Base-by-base conservation (phyloP, 805 yeast species). In the Sungouiella thailandica region DNA sequence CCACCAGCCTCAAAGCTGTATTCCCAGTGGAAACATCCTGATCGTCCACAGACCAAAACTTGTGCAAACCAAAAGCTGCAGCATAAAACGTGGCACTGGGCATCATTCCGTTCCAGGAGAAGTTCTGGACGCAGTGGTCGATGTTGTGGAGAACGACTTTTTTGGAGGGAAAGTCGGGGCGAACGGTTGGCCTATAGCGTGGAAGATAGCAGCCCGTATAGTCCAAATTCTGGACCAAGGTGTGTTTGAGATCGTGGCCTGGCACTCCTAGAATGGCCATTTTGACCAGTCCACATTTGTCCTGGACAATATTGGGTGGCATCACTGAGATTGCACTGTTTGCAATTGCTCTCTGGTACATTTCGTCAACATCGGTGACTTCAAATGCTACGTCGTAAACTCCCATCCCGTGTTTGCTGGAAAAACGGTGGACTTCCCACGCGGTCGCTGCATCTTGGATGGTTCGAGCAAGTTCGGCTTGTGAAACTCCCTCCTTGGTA, bases 1-100 rank as follows among this genome's bases (percentile, higher is more conserved):
- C 95, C 16, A 78, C 73, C 9, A 94, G 81, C 35, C 74, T 68
- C 36, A 85, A 69, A 0, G 93, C 83, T 2, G 88, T 74, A 44
- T 62, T 76, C 34, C 74, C 76, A 0, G 95, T 84, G 32, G 71
- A 68, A n/a, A 86, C 74, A 43, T 80, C 83, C 29, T 65, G 67
- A 42, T 86, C 95, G 53, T 84, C 95, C 9, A 83, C 94, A 1
- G 90, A 80, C 93, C 94, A 83, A 53, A 76, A 85, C 50, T 77
- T 67, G 45, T 80, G 87, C 58, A 86, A 83, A 1, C 88, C 88
- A 46, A 85, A 75, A 2, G 75, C 72, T 17, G 59, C 55, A 18
- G 77, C 73, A 56, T 87, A 85, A 37, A 72, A 71, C 12, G 61
- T 59, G 45, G 88, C 82, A 1, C 76, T 74, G 4, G 46, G 46